Evolutionary conservation across 495 filamentous ascomycete genomes (phyloP), one percentile per base, ranked within the genome.

Genomic region (Podospora australis): DNA sequence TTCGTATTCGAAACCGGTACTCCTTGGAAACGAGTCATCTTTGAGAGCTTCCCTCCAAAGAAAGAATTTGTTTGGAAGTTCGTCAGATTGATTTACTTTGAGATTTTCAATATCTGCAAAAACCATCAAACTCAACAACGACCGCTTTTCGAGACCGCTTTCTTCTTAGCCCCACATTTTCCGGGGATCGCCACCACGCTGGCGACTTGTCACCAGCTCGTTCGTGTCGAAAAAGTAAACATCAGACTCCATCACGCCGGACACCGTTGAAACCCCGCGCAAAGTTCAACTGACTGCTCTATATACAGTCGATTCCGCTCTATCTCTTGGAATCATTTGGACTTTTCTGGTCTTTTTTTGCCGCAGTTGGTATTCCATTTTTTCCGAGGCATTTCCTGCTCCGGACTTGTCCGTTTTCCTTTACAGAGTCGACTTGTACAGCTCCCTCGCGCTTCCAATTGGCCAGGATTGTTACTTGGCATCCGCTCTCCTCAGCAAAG

Each of bases 381-480:
- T 23, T 16, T 43, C 52, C 54, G 54, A 53, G 57, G 44, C 42
- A 54, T 49, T 56, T 55, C 52, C 52, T 25, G 38, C 41, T 42
- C 34, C 61, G 61, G 61, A 48, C 40, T 54, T 62, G 56, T 38
- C 59, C 59, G 59, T 46, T n/a, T 21, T 9, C 22, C 17, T 20
- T 7, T n/a, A 5, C 40, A 24, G n/a, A n/a, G n/a, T 36, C 23
- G 35, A 43, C 29, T 28, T n/a, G 23, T 16, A 39, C 40, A 17
- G 26, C 48, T 40, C 48, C 56, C 50, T 56, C 53, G 32, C 32
- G 19, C 5, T 16, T 17, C 34, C 39, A 24, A 55, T 56, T 49
- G 43, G 49, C 40, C 36, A 39, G 23, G 14, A 22, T 3, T 0
- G 29, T n/a, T 36, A 34, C 44, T 52, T 41, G 50, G 40, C 29